A percentile compares a stretch with the other conserved stretches of the same genome.
These are phyloP conservation scores for Vanderwaltozyma verrucispora DNA, from an alignment of 805 yeast species.

Conservation along the genomic window DNA sequence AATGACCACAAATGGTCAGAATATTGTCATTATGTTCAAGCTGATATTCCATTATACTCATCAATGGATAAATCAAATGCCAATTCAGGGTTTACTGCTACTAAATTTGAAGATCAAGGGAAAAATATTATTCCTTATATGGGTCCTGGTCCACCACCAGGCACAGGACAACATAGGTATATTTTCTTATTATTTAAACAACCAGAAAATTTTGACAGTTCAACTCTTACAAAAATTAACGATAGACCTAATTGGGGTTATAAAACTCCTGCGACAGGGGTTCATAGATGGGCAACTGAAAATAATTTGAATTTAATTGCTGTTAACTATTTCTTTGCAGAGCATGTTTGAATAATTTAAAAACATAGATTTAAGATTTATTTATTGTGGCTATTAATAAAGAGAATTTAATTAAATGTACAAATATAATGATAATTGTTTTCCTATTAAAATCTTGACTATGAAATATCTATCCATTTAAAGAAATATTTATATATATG, in stretches of 20 bases:
- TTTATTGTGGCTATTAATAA: no score
- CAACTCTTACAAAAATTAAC: constrained; percentile 16
- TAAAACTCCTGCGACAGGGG: constrained; percentile 72
- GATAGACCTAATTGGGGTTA: constrained; percentile 60
- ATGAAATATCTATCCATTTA: no score
- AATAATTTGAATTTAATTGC: constrained; percentile 58
- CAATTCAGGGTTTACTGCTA: background rate
- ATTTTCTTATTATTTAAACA: constrained; percentile 69
- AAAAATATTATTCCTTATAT: constrained; percentile 43
- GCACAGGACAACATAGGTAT: constrained; percentile 81
- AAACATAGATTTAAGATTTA: background rate
- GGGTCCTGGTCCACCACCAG: constrained; percentile 88
- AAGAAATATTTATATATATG: no score
- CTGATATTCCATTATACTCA: constrained; percentile 30
- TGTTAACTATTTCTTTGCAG: constrained; percentile 78
- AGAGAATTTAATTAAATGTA: no score
- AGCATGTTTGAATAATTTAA: constrained; percentile 29
- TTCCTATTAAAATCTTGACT: no score
- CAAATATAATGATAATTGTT: no score
- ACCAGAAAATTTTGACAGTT: constrained; percentile 22
- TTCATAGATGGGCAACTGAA: constrained; percentile 58
- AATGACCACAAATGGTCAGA: constrained; percentile 84
- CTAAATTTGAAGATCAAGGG: constrained; percentile 29
- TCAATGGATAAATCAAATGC: constrained; percentile 5
- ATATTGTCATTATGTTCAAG: constrained; percentile 62